These are phyloP conservation scores for Elsinoe arachidis DNA, from an alignment of 2,329 filamentous ascomycete species.

Conservation along the genomic window DNA sequence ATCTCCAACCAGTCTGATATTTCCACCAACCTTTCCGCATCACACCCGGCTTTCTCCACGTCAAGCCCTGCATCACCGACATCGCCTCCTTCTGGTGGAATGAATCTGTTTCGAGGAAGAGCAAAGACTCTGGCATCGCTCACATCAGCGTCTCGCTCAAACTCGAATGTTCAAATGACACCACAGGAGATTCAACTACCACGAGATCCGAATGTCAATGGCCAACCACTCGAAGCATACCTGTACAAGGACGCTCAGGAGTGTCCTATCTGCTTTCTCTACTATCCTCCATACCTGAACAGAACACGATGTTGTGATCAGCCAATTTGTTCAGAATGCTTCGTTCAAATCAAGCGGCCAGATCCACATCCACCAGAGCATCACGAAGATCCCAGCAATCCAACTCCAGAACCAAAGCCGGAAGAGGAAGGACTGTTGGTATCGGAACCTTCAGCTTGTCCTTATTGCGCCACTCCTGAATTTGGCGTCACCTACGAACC, in stretches of 20 bases:
- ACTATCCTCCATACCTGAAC: conserved; percentile 91
- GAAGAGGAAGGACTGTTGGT: conserved; percentile 59
- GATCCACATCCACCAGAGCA: conserved; percentile 87
- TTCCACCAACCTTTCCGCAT: conserved; percentile 49
- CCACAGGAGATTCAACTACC: conserved; percentile 74
- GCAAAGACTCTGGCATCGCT: conserved; percentile 84
- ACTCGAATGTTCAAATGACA: conserved; percentile 55
- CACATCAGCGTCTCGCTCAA: conserved; percentile 63
- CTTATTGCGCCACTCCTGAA: conserved; percentile 89
- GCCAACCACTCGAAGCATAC: conserved; percentile 86
- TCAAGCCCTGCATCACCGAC: conserved; percentile 37
- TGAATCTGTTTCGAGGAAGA: conserved; percentile 63
- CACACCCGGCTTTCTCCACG: conserved; percentile 54
- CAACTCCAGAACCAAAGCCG: conserved; percentile 22
- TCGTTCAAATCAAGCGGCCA: conserved; percentile 93
- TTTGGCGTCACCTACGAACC: conserved; percentile 94
- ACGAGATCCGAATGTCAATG: conserved; percentile 80
- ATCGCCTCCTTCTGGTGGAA: conserved; percentile 33
- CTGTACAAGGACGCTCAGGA: conserved; percentile 86
- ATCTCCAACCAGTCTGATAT: conserved; percentile 71
- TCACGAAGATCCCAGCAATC: conserved; percentile 35
- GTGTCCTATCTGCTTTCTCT: conserved; percentile 94
- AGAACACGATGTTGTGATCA: conserved; percentile 93
- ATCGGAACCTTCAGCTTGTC: conserved; percentile 84
- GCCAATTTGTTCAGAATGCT: conserved; percentile 94